Conservation (phyloP, 495 filamentous ascomycete species). For the Wilcoxina mikolae region DNA sequence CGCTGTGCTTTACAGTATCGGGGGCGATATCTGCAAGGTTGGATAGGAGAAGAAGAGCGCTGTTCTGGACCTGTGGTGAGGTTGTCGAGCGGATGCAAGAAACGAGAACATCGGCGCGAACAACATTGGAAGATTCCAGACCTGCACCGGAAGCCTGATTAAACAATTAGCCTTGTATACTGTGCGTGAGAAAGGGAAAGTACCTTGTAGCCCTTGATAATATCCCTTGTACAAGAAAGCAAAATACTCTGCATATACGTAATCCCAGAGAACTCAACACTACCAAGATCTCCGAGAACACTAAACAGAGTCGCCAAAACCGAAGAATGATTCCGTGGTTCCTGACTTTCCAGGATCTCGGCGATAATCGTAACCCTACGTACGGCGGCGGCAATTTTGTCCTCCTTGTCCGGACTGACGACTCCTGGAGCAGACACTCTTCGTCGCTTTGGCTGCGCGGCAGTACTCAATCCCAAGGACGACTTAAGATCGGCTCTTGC, state of each 20-base stretch:
- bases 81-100: conserved; percentile 79
- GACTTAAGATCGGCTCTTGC: conserved; percentile 11
- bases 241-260: conserved; percentile 74
- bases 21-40: conserved; percentile 68
- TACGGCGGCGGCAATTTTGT: conserved; percentile 47
- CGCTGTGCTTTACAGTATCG: conserved; percentile 78
- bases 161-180: conserved; percentile 4
- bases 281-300: conserved; percentile 66
- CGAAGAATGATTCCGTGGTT: conserved; percentile 52
- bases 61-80: conserved; percentile 81
- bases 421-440: neutral
- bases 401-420: conserved; percentile 29
- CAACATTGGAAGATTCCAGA: conserved; percentile 54
- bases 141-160: conserved; percentile 32
- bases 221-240: conserved; percentile 58
- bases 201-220: conserved; percentile 58
- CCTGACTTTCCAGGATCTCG: conserved; percentile 67
- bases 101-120: conserved; percentile 75
- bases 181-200: neutral
- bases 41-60: conserved; percentile 75
- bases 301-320: conserved; percentile 67
- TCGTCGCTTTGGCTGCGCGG: neutral
- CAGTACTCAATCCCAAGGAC: neutral
- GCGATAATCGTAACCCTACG: conserved; percentile 72
- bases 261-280: conserved; percentile 62